Evolutionary conservation across 129 eudicot species (phyloP).

Genomic region (Saussurea involucrata): DNA sequence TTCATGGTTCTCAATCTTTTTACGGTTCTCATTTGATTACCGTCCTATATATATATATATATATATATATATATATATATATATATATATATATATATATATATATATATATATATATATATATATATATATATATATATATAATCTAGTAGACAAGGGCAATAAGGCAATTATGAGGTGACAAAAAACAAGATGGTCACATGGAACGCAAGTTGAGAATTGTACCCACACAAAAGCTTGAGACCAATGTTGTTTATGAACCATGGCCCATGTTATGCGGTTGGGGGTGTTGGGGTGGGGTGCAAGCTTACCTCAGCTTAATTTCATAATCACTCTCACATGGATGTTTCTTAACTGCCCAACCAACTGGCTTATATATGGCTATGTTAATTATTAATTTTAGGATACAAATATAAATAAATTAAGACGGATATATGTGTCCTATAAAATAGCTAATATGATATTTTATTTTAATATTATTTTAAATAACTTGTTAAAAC

Average conservation of each 20-base stretch:
- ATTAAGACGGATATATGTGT: neutral
- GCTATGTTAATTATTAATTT: neutral
- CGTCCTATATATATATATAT: no score
- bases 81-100: neutral
- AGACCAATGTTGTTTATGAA: slow-evolving; percentile 4
- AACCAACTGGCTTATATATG: neutral
- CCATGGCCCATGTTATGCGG: slow-evolving; percentile 27
- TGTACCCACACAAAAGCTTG: slow-evolving; percentile 12
- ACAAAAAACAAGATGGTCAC: slow-evolving; percentile 19
- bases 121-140: neutral
- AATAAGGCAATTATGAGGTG: slow-evolving; percentile 12
- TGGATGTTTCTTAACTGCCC: slow-evolving; percentile 31
- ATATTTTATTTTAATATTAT: neutral
- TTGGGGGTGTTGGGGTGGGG: slow-evolving; percentile 20
- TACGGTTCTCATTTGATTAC: no score
- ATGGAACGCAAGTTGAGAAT: slow-evolving; percentile 18
- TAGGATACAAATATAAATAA: neutral
- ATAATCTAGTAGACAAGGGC: neutral
- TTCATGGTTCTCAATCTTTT: no score
- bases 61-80: no score
- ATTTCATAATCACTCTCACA: slow-evolving; percentile 23
- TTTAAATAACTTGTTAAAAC: neutral
- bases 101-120: neutral
- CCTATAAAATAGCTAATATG: neutral
- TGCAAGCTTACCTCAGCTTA: slow-evolving; percentile 15